Evolutionary conservation across 1,284 basidiomycete species (phyloP), one percentile per base, ranked within the genome.

Genomic region (Moesziomyces globuligerus): DNA sequence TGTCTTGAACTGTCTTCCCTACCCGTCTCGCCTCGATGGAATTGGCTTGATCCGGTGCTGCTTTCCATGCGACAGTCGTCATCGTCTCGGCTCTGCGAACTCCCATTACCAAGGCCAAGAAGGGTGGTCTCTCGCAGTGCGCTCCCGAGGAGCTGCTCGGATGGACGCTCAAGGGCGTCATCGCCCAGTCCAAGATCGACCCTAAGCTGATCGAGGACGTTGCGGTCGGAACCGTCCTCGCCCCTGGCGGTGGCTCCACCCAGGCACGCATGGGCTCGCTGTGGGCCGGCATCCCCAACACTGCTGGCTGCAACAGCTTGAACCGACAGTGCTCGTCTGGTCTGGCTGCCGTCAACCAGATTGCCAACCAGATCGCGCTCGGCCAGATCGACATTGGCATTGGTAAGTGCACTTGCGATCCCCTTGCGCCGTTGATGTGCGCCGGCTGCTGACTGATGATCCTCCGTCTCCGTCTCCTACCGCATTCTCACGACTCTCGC

Each of bases 221-320:
- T 29, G 87, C 89, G 4, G 94, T 97, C 56, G 94, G 95, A 46
- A 98, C 94, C 82, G 95, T 97, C 43, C 89, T 98, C 26, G 92
- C 93, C 17, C 88, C 94, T 13, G 92, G 90, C 42, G 93, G 94
- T 77, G 95, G 94, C 54, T 93, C 94, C 6, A 88, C 84, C 46
- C 89, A 89, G 15, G 93, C 94, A n/a, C 89, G 95, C 70, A 96
- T 97, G 93, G 95, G 94, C 28, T 89, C 90, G 44, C 87, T 98
- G 42, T 89, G 91, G 83, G 91, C 95, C 58, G 94, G 95, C 34
- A 93, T 97, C 77, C 94, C 95, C 44, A 75, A 78, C 74, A 75
- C 78, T 11, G 70, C 79, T 18, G 78, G 79, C 21, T 84, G 98
- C 83, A 90, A 91, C 85, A 95, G 94, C 15, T 86, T 97, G 71